Percentiles rank a stretch among this genome's conserved stretches.
These are phyloP conservation scores for Leccinum disarticulatum DNA, from an alignment of 768 basidiomycete species.

Conservation along the genomic window DNA sequence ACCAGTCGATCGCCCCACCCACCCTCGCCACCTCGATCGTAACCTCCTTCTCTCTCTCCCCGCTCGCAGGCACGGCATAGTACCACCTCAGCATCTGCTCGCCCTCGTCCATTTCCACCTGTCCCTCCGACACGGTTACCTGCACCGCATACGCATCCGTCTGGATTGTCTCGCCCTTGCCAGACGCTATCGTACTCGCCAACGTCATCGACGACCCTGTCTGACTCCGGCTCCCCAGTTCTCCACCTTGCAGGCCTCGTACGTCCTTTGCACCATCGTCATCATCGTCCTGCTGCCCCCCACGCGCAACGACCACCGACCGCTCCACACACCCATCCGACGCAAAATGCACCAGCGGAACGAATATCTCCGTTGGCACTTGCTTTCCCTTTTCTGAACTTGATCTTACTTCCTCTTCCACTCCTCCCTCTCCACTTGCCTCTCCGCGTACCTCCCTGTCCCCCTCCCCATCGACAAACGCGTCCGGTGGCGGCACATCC, in stretches of 20 bases:
- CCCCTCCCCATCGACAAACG: neutral
- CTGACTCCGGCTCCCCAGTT: neutral
- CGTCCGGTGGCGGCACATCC: slow-evolving; percentile 40
- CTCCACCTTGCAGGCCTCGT: neutral
- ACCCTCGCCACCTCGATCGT: slow-evolving; percentile 42
- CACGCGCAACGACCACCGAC: slow-evolving; percentile 4
- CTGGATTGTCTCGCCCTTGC: slow-evolving; percentile 11
- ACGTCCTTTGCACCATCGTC: neutral
- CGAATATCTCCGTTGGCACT: slow-evolving; percentile 81
- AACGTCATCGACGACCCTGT: slow-evolving; percentile 20
- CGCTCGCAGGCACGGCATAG: slow-evolving; percentile 37
- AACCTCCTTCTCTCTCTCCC: slow-evolving; percentile 30
- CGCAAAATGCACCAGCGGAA: slow-evolving; percentile 90
- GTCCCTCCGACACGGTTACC: slow-evolving; percentile 47
- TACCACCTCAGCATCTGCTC: slow-evolving; percentile 54
- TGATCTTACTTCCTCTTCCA: neutral
- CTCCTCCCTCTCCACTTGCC: neutral
- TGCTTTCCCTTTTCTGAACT: slow-evolving; percentile 16
- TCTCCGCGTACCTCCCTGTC: neutral
- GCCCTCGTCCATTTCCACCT: slow-evolving; percentile 45
- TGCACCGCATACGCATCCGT: slow-evolving; percentile 38
- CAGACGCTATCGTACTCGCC: neutral
- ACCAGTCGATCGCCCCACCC: slow-evolving; percentile 41
- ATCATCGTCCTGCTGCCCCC: neutral
- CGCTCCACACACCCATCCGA: slow-evolving; percentile 35